Evolutionary conservation across 306 rosid species (phyloP).

Genomic region (Cucurbita pepo): DNA sequence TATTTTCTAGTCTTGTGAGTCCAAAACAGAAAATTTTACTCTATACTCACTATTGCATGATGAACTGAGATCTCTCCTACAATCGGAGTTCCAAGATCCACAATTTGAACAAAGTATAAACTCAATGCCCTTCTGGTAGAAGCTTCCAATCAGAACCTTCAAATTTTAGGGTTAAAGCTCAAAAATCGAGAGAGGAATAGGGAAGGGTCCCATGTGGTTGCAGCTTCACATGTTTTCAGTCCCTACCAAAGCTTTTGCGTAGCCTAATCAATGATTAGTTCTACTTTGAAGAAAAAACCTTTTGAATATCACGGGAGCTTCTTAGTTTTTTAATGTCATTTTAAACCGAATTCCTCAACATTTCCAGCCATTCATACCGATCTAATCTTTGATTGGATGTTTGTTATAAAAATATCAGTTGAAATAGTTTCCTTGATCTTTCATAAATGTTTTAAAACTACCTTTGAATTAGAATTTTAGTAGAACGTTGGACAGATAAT

Average conservation of each 20-base stretch:
- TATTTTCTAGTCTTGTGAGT: not conserved
- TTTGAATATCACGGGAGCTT: not conserved
- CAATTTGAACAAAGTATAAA: not conserved
- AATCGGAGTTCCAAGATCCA: not conserved
- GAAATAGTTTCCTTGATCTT: too few species aligned
- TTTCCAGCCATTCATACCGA: not conserved
- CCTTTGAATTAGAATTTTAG: too few species aligned
- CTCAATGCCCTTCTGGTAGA: not conserved
- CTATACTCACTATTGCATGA: not conserved
- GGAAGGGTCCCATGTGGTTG: not conserved
- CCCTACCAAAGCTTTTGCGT: not conserved
- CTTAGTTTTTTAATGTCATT: not conserved
- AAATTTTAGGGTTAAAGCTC: not conserved
- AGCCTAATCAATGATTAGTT: not conserved
- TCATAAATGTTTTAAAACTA: too few species aligned
- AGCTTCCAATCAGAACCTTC: not conserved
- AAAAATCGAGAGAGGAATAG: not conserved
- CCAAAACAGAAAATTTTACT: not conserved
- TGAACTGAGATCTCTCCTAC: not conserved
- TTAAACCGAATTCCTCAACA: not conserved
- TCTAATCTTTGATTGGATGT: not conserved
- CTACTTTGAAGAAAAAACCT: not conserved
- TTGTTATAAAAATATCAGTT: too few species aligned
- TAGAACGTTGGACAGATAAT: too few species aligned
- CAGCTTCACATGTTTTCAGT: constrained; percentile 1